Evolutionary conservation across 495 filamentous ascomycete genomes (phyloP).

Genomic region (Durotheca rogersii): DNA sequence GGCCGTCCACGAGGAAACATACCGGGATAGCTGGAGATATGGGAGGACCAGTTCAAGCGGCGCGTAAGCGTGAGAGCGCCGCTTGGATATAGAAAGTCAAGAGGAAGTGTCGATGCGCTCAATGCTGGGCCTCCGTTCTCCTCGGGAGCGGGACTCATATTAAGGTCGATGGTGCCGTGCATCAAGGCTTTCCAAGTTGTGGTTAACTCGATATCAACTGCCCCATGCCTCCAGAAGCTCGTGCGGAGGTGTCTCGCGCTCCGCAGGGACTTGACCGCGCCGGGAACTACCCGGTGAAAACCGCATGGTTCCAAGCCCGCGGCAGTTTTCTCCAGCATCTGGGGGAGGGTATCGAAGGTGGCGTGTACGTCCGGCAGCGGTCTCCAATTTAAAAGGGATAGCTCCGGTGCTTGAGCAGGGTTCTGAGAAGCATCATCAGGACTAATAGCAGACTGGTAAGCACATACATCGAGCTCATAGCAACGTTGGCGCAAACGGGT

Average conservation of each 20-base stretch:
- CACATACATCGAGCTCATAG: too few relatives aligned
- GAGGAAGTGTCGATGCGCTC: constrained; percentile 46
- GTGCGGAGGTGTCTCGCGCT: constrained; percentile 62
- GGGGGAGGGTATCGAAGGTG: constrained; percentile 10
- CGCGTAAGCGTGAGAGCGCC: constrained; percentile 53
- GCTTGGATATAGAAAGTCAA: constrained; percentile 66
- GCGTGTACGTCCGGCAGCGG: constrained; percentile 2
- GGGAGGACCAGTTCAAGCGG: constrained; percentile 31
- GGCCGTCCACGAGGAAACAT: constrained; percentile 10
- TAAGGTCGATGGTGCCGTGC: constrained; percentile 29
- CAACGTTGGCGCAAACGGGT: too few relatives aligned
- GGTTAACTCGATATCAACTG: constrained; percentile 56
- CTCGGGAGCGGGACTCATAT: constrained; percentile 4
- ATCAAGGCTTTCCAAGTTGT: constrained; percentile 47
- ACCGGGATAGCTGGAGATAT: constrained; percentile 10
- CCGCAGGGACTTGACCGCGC: constrained; percentile 53
- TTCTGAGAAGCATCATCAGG: constrained; percentile 1
- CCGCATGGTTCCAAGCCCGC: constrained; percentile 76
- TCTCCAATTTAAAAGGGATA: not conserved
- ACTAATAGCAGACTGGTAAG: not conserved
- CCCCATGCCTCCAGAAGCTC: constrained; percentile 67
- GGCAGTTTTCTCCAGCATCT: constrained; percentile 84
- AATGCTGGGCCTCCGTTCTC: constrained; percentile 29
- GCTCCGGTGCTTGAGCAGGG: constrained; percentile 4
- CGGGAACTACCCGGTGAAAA: constrained; percentile 63